Conservation (phyloP, 768 basidiomycete genomes). For the Mycena galericulata region DNA sequence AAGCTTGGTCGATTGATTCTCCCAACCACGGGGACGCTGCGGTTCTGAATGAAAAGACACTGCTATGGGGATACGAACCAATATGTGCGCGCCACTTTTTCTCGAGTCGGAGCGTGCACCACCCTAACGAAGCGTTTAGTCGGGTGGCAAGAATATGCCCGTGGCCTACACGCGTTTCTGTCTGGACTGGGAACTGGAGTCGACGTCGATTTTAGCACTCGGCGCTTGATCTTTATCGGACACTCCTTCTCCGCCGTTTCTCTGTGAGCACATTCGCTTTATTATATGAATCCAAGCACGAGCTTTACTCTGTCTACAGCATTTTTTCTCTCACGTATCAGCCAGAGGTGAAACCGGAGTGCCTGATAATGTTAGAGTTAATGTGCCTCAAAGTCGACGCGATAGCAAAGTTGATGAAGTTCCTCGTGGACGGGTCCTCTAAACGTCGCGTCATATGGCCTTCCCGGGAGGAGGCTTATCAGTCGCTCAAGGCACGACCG, state of each 20-base stretch:
- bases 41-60: conserved; percentile 56
- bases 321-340: conserved; percentile 56
- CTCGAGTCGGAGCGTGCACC: neutral
- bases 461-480: conserved; percentile 60
- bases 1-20: conserved; percentile 64
- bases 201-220: conserved; percentile 61
- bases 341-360: conserved; percentile 51
- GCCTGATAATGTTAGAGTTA: conserved; percentile 59
- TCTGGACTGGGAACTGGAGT: conserved; percentile 61
- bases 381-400: conserved; percentile 48
- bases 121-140: conserved; percentile 45
- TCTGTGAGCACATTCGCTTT: conserved; percentile 49
- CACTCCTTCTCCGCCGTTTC: conserved; percentile 67
- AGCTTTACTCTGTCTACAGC: conserved; percentile 40
- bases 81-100: conserved; percentile 54
- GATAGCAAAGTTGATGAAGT: conserved; percentile 22
- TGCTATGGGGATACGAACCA: conserved; percentile 55
- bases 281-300: too few relatives aligned
- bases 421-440: conserved; percentile 46
- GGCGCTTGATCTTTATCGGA: conserved; percentile 62
- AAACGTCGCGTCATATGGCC: conserved; percentile 65
- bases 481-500: conserved; percentile 49
- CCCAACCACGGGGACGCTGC: conserved; percentile 69
- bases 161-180: conserved; percentile 60
- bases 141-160: conserved; percentile 65